Evolutionary conservation across 2,329 filamentous ascomycete genomes (phyloP).

Genomic region (Neonectria neomacrospora): DNA sequence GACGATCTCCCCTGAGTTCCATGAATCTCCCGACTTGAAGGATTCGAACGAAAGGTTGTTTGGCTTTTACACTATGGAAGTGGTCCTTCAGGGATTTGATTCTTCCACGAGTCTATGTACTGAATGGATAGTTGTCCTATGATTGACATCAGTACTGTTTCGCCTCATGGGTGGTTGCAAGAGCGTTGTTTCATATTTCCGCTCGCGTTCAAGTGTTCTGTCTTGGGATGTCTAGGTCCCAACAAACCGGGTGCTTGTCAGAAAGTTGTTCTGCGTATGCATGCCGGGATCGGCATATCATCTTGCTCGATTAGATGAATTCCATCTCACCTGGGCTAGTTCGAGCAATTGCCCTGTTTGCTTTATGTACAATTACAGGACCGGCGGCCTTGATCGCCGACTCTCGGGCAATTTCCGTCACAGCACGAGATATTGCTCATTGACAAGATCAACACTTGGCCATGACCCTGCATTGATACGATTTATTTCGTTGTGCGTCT

Average conservation of each 20-base stretch:
- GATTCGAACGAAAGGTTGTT: background rate
- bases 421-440: background rate
- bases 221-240: background rate
- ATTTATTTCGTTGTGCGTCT: background rate
- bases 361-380: background rate
- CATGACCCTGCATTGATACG: no score
- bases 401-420: background rate
- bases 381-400: background rate
- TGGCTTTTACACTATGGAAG: conserved; percentile 1
- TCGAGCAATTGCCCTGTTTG: background rate
- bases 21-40: background rate
- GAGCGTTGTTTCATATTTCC: background rate
- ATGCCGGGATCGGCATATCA: background rate
- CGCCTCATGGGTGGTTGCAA: conserved; percentile 11
- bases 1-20: conserved; percentile 48
- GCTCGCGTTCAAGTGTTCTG: conserved; percentile 7
- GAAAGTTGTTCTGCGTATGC: conserved; percentile 21
- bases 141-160: conserved; percentile 12
- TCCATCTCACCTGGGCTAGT: background rate
- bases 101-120: conserved; percentile 4
- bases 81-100: conserved; percentile 5
- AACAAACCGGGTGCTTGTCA: conserved; percentile 7
- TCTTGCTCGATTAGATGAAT: background rate
- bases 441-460: background rate
- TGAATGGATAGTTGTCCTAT: conserved; percentile 43